These are phyloP conservation scores for Brassica nigra DNA, from an alignment of 345 rosid species.

Conservation along the genomic window DNA sequence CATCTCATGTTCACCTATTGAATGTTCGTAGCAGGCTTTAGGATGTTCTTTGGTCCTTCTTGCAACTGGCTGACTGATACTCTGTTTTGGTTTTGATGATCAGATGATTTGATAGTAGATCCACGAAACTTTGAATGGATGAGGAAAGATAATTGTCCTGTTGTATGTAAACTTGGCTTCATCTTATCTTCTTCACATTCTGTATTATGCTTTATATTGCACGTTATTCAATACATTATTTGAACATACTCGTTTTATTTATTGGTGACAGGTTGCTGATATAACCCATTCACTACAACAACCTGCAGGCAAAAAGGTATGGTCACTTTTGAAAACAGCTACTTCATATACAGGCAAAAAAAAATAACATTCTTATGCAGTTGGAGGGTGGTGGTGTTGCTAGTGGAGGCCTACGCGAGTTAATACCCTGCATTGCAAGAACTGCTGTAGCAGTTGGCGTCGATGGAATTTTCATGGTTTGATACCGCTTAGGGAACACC, in stretches of 20 bases:
- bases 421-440: slow-evolving; percentile 96
- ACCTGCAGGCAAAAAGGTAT: slow-evolving; percentile 93
- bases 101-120: slow-evolving; percentile 94
- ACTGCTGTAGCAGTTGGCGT: slow-evolving; percentile 96
- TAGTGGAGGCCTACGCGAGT: slow-evolving; percentile 97
- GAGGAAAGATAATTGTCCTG: slow-evolving; percentile 95
- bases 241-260: neutral
- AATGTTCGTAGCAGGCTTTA: neutral
- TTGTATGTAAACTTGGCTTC: slow-evolving; percentile 57
- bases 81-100: slow-evolving; percentile 34
- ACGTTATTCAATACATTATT: neutral
- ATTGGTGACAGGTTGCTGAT: slow-evolving; percentile 78
- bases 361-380: slow-evolving; percentile 41
- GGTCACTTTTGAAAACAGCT: neutral
- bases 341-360: neutral
- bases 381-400: slow-evolving; percentile 99
- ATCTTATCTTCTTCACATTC: slow-evolving; percentile 2
- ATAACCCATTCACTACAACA: slow-evolving; percentile 91
- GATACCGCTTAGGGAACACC: neutral
- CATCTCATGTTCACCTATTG: slow-evolving; percentile 10
- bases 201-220: neutral
- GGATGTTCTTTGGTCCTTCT: slow-evolving; percentile 3
- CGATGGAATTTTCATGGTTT: slow-evolving; percentile 73
- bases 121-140: slow-evolving; percentile 96
- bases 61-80: slow-evolving; percentile 21